Conservation (phyloP, 2,329 filamentous ascomycete genomes). For the Trichoderma oligosporum region DNA sequence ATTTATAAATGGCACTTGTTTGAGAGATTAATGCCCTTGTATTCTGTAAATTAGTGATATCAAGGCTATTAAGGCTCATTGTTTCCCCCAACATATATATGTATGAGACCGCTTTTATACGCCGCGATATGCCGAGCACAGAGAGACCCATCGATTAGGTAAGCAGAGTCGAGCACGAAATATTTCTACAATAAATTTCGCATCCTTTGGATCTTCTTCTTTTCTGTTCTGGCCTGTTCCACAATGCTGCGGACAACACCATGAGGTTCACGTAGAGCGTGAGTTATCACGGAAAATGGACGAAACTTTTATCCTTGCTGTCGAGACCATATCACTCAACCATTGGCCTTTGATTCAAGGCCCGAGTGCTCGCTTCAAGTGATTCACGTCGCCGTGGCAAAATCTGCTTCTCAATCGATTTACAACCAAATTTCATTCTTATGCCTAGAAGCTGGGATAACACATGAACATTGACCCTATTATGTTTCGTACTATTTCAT, state of each 20-base stretch:
- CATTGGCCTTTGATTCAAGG: conserved; percentile 6
- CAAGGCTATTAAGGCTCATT: no score
- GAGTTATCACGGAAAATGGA: no score
- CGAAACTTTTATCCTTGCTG: no score
- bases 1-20: no score
- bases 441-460: neutral
- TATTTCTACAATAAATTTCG: conserved; percentile 5
- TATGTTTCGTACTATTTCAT: conserved; percentile 18
- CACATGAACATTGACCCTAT: neutral
- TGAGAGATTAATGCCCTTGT: no score
- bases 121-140: no score
- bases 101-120: no score
- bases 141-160: conserved; percentile 4
- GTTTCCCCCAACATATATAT: no score
- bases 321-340: neutral
- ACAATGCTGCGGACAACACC: neutral
- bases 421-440: neutral
- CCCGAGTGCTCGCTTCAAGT: neutral
- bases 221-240: neutral
- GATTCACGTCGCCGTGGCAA: neutral
- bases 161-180: neutral
- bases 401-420: neutral
- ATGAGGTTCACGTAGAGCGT: neutral
- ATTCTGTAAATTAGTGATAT: no score
- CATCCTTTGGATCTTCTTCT: neutral